Evolutionary conservation across 2,329 filamentous ascomycete species (phyloP).

Genomic region (Fusarium neocosmosporiellum): DNA sequence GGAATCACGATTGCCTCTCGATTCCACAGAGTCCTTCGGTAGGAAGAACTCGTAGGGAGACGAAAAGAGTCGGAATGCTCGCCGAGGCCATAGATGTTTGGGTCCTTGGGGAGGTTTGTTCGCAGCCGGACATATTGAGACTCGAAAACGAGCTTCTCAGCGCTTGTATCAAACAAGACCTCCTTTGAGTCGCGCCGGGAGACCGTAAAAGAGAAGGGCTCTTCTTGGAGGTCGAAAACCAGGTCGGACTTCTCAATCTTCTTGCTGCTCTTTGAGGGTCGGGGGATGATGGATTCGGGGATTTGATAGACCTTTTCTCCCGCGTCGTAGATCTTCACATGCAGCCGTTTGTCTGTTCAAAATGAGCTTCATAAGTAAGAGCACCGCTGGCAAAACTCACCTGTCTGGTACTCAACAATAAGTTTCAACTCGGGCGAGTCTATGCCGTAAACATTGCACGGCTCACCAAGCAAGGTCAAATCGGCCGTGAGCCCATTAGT

Average conservation of each 20-base stretch:
- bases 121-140: neutral
- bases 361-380: neutral
- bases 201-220: neutral
- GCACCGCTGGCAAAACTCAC: neutral
- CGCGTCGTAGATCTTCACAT: neutral
- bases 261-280: neutral
- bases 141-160: neutral
- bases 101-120: neutral
- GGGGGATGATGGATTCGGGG: constrained; percentile 2
- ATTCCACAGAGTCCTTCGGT: constrained; percentile 73
- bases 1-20: constrained; percentile 73
- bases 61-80: constrained; percentile 7
- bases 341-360: neutral
- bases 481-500: neutral
- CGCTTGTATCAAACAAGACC: constrained; percentile 1
- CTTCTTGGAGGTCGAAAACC: neutral
- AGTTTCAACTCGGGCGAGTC: neutral
- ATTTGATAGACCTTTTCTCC: constrained; percentile 2
- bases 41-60: neutral
- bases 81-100: constrained; percentile 3
- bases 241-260: neutral
- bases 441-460: constrained; percentile 2
- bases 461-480: neutral
- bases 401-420: constrained; percentile 1
- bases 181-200: neutral